Percentiles rank a stretch among this genome's conserved stretches.
Evolutionary conservation across 179 eudicot genomes (phyloP).

Genomic region (Beta corolliflora): DNA sequence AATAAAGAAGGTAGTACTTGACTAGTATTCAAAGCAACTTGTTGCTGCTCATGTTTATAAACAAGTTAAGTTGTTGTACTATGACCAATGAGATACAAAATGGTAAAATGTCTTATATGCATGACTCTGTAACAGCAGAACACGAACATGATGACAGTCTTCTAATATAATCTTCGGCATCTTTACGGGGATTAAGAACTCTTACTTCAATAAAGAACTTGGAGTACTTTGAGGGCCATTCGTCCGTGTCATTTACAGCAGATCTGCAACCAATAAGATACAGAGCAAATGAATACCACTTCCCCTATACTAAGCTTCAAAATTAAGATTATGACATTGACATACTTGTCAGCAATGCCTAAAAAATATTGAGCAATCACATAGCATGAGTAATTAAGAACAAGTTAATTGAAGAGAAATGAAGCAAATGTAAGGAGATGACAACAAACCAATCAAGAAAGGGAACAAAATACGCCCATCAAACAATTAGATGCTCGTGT

Average conservation of each 20-base stretch:
- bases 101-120: not conserved
- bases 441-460: conserved; percentile 1
- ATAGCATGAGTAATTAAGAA: not conserved
- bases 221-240: conserved; percentile 98
- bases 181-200: not conserved
- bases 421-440: not conserved
- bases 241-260: conserved; percentile 83
- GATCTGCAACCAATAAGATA: conserved; percentile 58
- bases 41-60: not conserved
- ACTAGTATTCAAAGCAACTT: not conserved
- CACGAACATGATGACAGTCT: not conserved
- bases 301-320: not conserved
- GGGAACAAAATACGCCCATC: not conserved
- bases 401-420: not conserved
- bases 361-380: conserved; percentile 4
- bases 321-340: not conserved
- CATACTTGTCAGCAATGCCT: not conserved
- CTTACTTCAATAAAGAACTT: conserved; percentile 89
- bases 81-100: conserved; percentile 10
- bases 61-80: not conserved
- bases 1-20: not conserved
- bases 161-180: not conserved
- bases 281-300: not conserved
- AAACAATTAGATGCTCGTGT: not conserved
- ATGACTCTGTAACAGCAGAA: not conserved